Evolutionary conservation across 305 asterid species (phyloP), one percentile per base, ranked within the genome.

Genomic region (Euphrasia arctica): DNA sequence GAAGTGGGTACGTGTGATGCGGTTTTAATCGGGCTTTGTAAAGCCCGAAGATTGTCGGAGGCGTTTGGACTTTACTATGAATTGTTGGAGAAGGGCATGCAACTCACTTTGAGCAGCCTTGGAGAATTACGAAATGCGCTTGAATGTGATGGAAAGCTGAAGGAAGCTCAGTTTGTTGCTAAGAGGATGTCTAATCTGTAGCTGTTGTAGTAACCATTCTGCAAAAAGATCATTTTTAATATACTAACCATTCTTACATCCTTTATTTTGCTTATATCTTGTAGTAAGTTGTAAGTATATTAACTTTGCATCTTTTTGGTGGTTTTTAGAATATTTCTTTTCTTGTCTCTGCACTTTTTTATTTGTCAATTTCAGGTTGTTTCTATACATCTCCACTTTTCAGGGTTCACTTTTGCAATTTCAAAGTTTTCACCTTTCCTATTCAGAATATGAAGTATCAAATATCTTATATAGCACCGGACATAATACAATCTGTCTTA

Each of bases 101-200:
- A 72, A 55, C 86, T 54, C 54, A 93, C 91, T 57, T 74, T 82
- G 71, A 70, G 68, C 72, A 77, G 87, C 74, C 75, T 87, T 32
- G 83, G 75, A 66, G 88, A 75, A 6, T 76, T 92, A 65, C 76
- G 66, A 72, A 65, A 51, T 45, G 84, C 67, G 39, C 92, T 87
- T 27, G 84, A 83, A 73, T 80, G 74, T 49, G 77, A 70, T 63
- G 97, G 97, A 29, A 92, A 73, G 61, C 49, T 60, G 51, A 82
- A 81, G 75, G 97, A 87, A 75, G 88, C 96, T 63, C 89, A 89
- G 64, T 92, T 92, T 68, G 82, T 92, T 54, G 72, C 84, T 47
- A 82, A 84, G 89, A 85, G 88, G 72, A 85, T 89, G 71, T 50
- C 50, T 1, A 65, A 49, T 34, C 12, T 39, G 34, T 56, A 56